Conservation (phyloP, 163 green algal species). For the Smithsoniella earleae region DNA sequence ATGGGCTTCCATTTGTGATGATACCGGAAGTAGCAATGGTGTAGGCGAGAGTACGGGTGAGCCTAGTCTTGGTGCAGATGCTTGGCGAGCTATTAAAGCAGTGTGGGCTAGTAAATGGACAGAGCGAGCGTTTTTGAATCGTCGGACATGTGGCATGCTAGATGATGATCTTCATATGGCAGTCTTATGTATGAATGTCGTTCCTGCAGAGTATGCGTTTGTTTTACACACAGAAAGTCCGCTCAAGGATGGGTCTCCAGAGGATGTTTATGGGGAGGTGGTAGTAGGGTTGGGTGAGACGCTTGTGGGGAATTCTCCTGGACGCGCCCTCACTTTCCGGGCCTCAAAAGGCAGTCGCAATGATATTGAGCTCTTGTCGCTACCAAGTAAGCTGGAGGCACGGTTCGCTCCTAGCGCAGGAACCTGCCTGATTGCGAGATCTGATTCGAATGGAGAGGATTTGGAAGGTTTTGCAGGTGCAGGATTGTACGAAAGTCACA, state of each 20-base stretch:
- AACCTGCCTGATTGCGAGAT: constrained; percentile 55
- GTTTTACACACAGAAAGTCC: constrained; percentile 86
- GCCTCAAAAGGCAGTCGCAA: background rate
- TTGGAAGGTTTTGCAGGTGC: constrained; percentile 66
- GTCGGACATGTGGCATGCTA: constrained; percentile 52
- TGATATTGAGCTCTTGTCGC: constrained; percentile 36
- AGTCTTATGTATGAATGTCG: constrained; percentile 61
- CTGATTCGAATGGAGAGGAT: constrained; percentile 74
- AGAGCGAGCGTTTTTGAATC: constrained; percentile 74
- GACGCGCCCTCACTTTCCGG: constrained; percentile 58
- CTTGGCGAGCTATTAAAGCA: constrained; percentile 52
- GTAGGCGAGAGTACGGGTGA: background rate
- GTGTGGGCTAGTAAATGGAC: constrained; percentile 89
- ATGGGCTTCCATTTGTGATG: background rate
- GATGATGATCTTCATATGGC: constrained; percentile 74
- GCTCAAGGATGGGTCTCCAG: constrained; percentile 44
- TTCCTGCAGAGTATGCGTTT: constrained; percentile 79
- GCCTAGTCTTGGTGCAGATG: background rate
- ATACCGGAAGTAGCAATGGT: background rate
- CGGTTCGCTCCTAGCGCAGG: constrained; percentile 39
- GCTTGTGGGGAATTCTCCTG: constrained; percentile 74
- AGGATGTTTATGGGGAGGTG: constrained; percentile 73
- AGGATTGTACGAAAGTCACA: constrained; percentile 42
- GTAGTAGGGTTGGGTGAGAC: constrained; percentile 81
- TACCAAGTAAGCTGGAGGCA: constrained; percentile 65